Conservation (phyloP, 108 stramenopile genomes). For the Chaetoceros muelleri region DNA sequence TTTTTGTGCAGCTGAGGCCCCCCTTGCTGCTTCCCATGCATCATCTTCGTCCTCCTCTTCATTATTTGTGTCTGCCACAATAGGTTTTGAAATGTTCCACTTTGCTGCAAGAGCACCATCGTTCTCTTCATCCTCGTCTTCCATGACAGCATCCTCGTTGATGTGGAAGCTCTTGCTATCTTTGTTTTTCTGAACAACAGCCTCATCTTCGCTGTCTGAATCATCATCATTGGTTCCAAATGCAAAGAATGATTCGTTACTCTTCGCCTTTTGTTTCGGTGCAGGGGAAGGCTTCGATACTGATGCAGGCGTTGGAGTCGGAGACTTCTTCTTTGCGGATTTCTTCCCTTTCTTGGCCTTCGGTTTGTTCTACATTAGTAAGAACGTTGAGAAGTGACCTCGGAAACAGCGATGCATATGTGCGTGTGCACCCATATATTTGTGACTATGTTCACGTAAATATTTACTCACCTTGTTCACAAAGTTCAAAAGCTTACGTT, state of each 20-base stretch:
- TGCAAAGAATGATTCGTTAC: constrained; percentile 55
- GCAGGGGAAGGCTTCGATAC: constrained; percentile 15
- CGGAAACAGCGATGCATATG: neutral
- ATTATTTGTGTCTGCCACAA: constrained; percentile 22
- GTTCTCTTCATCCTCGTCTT: constrained; percentile 47
- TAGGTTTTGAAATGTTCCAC: constrained; percentile 48
- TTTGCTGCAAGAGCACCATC: constrained; percentile 37
- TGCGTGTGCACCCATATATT: neutral
- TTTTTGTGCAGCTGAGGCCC: constrained; percentile 59
- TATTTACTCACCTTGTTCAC: constrained; percentile 70
- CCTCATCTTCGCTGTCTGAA: constrained; percentile 43
- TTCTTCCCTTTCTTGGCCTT: constrained; percentile 20
- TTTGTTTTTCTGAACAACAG: neutral
- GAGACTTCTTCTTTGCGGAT: constrained; percentile 27
- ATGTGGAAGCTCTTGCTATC: neutral
- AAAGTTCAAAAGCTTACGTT: constrained; percentile 63
- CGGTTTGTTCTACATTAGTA: constrained; percentile 24
- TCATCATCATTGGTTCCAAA: constrained; percentile 70
- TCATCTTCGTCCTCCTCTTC: constrained; percentile 55
- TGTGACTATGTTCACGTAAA: neutral
- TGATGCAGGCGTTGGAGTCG: constrained; percentile 21
- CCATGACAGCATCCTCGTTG: constrained; percentile 11
- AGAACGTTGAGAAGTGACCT: constrained; percentile 8
- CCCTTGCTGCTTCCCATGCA: constrained; percentile 72
- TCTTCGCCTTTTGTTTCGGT: constrained; percentile 12